Percentiles rank a stretch among this genome's conserved stretches.
Evolutionary conservation across 306 rosid genomes (phyloP).

Genomic region (Amphicarpaea edgeworthii): DNA sequence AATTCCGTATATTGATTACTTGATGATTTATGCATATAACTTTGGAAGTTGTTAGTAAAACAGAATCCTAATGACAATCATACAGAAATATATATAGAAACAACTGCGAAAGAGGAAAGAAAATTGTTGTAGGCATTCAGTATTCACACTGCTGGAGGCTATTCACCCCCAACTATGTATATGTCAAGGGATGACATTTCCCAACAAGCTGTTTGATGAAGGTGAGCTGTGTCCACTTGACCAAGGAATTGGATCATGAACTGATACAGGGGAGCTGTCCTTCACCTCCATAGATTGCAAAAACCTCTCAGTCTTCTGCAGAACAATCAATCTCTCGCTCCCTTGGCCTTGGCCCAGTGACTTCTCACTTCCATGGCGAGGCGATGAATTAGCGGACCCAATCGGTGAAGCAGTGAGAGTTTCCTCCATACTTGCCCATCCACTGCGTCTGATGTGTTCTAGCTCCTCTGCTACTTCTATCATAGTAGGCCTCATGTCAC

Average conservation of each 20-base stretch:
- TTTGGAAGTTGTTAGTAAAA: constrained; percentile 36
- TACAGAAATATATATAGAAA: constrained; percentile 25
- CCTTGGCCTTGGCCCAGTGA: constrained; percentile 50
- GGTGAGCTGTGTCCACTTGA: constrained; percentile 93
- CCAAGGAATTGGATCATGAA: constrained; percentile 79
- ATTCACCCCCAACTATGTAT: constrained; percentile 8
- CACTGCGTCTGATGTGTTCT: constrained; percentile 73
- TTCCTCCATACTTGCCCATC: constrained; percentile 86
- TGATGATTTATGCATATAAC: constrained; percentile 34
- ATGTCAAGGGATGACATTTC: constrained; percentile 66
- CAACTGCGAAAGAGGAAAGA: constrained; percentile 1
- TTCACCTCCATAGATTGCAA: constrained; percentile 57
- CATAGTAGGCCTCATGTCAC: constrained; percentile 96
- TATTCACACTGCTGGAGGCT: constrained; percentile 46
- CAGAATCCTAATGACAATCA: constrained; percentile 35
- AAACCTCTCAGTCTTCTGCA: constrained; percentile 48
- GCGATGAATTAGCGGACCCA: constrained; percentile 73
- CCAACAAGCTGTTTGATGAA: constrained; percentile 88
- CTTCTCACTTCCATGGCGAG: constrained; percentile 62
- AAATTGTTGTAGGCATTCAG: constrained; percentile 27
- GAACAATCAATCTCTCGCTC: constrained; percentile 65
- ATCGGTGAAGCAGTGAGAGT: constrained; percentile 61
- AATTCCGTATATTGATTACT: constrained; percentile 35
- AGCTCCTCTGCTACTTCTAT: constrained; percentile 94
- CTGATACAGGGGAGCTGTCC: constrained; percentile 89